These are phyloP conservation scores for Hemerocallis citrina DNA, from an alignment of 106 monocot species.

Conservation along the genomic window DNA sequence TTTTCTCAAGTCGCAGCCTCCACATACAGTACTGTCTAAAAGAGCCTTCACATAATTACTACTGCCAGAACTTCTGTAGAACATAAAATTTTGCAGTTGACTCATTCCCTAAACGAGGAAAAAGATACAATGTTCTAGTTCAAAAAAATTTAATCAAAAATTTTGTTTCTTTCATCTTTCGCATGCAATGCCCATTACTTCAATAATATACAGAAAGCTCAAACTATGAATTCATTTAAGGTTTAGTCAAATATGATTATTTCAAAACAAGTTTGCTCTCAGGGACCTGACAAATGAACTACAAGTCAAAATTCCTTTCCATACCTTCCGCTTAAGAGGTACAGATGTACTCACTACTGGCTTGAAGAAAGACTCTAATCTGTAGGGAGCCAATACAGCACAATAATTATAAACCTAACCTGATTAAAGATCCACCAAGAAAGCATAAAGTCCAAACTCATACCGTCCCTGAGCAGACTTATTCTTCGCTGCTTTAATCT, in stretches of 20 bases:
- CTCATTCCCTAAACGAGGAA: not conserved
- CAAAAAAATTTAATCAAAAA: too few species aligned
- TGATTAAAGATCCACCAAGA: not conserved
- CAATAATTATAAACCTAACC: not conserved
- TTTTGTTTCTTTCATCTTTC: too few species aligned
- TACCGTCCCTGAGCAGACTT: slow-evolving; percentile 76
- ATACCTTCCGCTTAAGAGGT: slow-evolving; percentile 82
- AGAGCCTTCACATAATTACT: too few species aligned
- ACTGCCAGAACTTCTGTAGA: too few species aligned
- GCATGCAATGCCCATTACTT: not conserved
- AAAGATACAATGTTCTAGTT: not conserved
- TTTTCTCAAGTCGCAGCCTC: too few species aligned
- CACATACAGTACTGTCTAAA: too few species aligned
- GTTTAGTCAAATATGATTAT: not conserved
- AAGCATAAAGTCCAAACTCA: slow-evolving; percentile 5
- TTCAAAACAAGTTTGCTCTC: not conserved
- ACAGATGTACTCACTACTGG: slow-evolving; percentile 41
- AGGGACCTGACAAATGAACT: not conserved
- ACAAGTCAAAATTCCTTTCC: not conserved
- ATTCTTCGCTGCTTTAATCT: slow-evolving; percentile 92
- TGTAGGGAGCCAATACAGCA: slow-evolving; percentile 19
- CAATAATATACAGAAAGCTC: too few species aligned
- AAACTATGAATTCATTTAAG: not conserved
- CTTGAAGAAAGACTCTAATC: slow-evolving; percentile 92
- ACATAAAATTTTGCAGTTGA: too few species aligned